Base-by-base conservation (phyloP, 2,329 filamentous ascomycete genomes). In the Hortaea werneckii region DNA sequence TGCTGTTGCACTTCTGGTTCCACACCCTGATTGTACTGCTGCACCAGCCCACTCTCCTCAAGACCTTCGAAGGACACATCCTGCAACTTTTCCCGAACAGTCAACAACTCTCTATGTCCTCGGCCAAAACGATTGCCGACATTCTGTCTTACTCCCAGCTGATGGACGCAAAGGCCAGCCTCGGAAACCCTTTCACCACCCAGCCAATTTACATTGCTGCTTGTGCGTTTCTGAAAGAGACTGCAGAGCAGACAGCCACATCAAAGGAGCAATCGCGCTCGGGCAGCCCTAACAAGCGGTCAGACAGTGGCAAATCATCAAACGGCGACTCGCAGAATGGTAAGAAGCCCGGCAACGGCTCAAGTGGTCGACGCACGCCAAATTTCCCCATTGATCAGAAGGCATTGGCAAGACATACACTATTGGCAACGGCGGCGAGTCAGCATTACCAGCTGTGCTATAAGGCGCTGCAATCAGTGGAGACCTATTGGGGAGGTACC, bases 161-260 rank as follows among this genome's bases (percentile, higher is more conserved):
- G 7, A 86, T 92, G 43, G 86, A 94, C 61, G 80, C 85, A 0
- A 88, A 86, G 62, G 89, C 87, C 55, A 87, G 89, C 46, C 82
- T 89, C 30, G 86, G 87, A 1, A 94, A 92, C 49, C 87, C 87
- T 0, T 94, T 94, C 54, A 92, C 86, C 0, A 70, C 84, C 41
- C 87, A 94, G 63, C 87, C 87, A 0, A 94, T 94, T 58, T 94
- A 94, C 56, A 90, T 94, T 49, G 87, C 87, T 1, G 87, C 87
- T 1, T 94, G 87, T 59, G 87, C 87, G 0, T 94, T 94, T 55
- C 69, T 94, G 11, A 87, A 87, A 68, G 87, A 94, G 60, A 87
- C 85, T 4, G 81, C 79, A 3, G 77, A 83, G 10, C 82, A 80
- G 50, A 81, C 82, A 0, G 68, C 70, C 20, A 44, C 43, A 11